Evolutionary conservation across 2,329 filamentous ascomycete genomes (phyloP), one percentile per base, ranked within the genome.

Genomic region (Claviceps sp.): DNA sequence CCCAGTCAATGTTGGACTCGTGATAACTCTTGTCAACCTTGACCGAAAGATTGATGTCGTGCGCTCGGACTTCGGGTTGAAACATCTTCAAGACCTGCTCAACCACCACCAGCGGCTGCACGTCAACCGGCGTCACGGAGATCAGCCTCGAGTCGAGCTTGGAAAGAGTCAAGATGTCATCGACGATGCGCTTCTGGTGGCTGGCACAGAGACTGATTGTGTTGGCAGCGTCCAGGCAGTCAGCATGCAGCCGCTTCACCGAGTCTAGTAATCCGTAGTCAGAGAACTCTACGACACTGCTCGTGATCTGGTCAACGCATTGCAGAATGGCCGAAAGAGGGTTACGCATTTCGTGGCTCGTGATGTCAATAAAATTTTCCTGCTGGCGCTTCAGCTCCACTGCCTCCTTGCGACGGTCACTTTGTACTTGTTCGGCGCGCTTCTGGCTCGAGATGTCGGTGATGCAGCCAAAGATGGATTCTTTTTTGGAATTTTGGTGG

Each of bases 391-490:
- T 91, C 55, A 88, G 75, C 62, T 90, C 85, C 2, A 89, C 79
- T 0, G 87, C 88, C 63, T 91, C 86, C 60, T 89, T 80, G 61
- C 86, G 84, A 54, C 86, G 81, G 42, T 82, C 76, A 59, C 43
- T 53, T 18, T 53, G 52, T 3, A 53, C 48, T 6, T 50, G 52
- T 79, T 93, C 88, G 1, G 87, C 86, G 72, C 83, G 84, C 64
- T 94, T 94, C 63, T 93, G 86, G 51, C 85, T 79, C 24, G 84
- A 88, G 57, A 94, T 94, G 61, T 94, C 86, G 0, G 86, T 90
- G 50, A 93, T 84, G 61, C 82, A 85, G 50, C 85, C 85, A 59
- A 89, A 88, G 2, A 88, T 82, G 56, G 82, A 80, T 68, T 87
- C 86, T 49, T 88, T 73, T 24, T 72, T 70, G 5, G 83, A 84